A percentile compares a stretch with the other conserved stretches of the same genome.
Evolutionary conservation across 106 monocot genomes (phyloP).

Genomic region (Allium fistulosum): DNA sequence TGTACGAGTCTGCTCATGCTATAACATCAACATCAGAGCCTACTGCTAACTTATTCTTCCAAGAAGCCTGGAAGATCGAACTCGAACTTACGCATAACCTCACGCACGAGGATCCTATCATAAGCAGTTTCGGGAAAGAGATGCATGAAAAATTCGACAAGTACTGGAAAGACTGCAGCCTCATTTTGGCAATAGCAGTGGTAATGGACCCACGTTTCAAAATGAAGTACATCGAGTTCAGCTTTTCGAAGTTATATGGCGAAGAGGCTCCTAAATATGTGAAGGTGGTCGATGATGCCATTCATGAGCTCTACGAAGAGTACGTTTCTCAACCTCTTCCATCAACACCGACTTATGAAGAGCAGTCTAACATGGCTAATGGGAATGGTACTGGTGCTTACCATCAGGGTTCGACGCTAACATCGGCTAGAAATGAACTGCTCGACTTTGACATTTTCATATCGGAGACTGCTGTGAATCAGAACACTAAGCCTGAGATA

Average conservation of each 20-base stretch:
- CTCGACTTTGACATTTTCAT: slow-evolving; percentile 80
- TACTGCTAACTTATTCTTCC: slow-evolving; percentile 85
- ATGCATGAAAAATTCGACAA: slow-evolving; percentile 96
- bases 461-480: slow-evolving; percentile 49
- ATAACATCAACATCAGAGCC: slow-evolving; percentile 42
- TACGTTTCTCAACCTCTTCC: slow-evolving; percentile 53
- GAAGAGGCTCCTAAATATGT: slow-evolving; percentile 64
- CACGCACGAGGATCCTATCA: slow-evolving; percentile 30
- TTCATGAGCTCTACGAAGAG: slow-evolving; percentile 74
- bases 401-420: background rate
- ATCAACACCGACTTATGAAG: slow-evolving; percentile 46
- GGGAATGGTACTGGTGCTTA: slow-evolving; percentile 14
- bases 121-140: slow-evolving; percentile 42
- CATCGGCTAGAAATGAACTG: slow-evolving; percentile 34
- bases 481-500: slow-evolving; percentile 64
- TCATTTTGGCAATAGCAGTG: slow-evolving; percentile 78
- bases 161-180: slow-evolving; percentile 90
- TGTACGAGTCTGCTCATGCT: slow-evolving; percentile 72
- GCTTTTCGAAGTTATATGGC: slow-evolving; percentile 79
- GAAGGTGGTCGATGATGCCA: slow-evolving; percentile 59
- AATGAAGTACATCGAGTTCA: slow-evolving; percentile 91
- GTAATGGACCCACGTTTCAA: slow-evolving; percentile 99
- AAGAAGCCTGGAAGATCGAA: slow-evolving; percentile 92
- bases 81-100: slow-evolving; percentile 44
- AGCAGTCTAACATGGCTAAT: slow-evolving; percentile 19